These are phyloP conservation scores for Cutaneotrichosporon curvatum DNA, from an alignment of 1,284 basidiomycete species.

Conservation along the genomic window DNA sequence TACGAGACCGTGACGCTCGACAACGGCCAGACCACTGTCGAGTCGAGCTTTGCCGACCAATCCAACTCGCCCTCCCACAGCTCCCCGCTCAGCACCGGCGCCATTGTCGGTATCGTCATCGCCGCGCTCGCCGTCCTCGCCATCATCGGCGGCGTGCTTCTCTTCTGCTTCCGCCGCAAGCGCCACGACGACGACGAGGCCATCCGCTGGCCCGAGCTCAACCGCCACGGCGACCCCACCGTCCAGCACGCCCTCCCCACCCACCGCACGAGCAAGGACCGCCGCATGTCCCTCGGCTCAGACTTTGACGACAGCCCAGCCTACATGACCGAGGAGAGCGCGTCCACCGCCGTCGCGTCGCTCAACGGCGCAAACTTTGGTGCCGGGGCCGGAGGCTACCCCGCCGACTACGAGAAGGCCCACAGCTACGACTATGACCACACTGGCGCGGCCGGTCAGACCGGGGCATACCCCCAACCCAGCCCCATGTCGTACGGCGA, in stretches of 20 bases:
- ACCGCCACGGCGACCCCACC: slow-evolving; percentile 43
- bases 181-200: slow-evolving; percentile 40
- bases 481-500: slow-evolving; percentile 15
- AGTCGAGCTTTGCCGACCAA: slow-evolving; percentile 1
- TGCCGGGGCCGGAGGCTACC: no score
- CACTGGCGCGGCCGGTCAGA: slow-evolving; percentile 3
- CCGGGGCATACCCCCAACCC: no score
- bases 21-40: slow-evolving; percentile 5
- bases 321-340: slow-evolving; percentile 7
- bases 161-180: slow-evolving; percentile 25
- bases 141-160: slow-evolving; percentile 30
- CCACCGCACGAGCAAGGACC: slow-evolving; percentile 26
- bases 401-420: slow-evolving; percentile 20
- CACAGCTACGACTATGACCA: no score
- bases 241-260: slow-evolving; percentile 44
- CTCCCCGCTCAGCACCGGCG: slow-evolving; percentile 26
- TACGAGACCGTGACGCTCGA: slow-evolving; percentile 8
- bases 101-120: slow-evolving; percentile 43
- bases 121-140: slow-evolving; percentile 33
- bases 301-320: slow-evolving; percentile 26
- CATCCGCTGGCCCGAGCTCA: slow-evolving; percentile 47
- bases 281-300: slow-evolving; percentile 18
- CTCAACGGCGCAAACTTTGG: no score
- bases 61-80: background rate
- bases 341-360: slow-evolving; percentile 24